phyloP scores from a whole-genome alignment of 2,329 filamentous ascomycete genomes.

The Grosmannia penicillata region DNA sequence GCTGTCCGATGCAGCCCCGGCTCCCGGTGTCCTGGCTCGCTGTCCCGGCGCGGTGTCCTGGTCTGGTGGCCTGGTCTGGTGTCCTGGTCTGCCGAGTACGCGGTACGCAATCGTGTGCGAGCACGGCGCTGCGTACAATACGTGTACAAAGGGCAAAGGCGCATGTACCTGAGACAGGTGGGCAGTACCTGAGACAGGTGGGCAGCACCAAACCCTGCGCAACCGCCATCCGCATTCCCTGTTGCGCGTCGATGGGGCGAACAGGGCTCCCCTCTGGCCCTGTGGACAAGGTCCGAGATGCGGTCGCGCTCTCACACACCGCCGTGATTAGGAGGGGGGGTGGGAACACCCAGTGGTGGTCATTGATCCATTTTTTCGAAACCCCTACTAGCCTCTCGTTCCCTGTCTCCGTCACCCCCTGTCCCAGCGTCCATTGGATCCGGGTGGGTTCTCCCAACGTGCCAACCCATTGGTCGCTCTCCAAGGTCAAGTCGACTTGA shows the following conservation, averaged over 20 bases:
- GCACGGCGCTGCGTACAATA: too few relatives aligned
- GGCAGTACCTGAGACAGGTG: not conserved
- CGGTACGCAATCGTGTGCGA: too few relatives aligned
- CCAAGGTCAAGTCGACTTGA: too few relatives aligned
- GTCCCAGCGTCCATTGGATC: constrained; percentile 36
- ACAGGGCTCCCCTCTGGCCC: not conserved
- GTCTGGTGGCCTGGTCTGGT: too few relatives aligned
- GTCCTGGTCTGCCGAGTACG: too few relatives aligned
- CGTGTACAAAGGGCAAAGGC: too few relatives aligned
- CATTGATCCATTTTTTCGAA: constrained; percentile 10
- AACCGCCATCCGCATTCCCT: not conserved
- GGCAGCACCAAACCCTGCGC: not conserved
- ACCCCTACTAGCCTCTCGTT: constrained; percentile 4
- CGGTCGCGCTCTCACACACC: constrained; percentile 4
- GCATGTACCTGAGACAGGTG: too few relatives aligned
- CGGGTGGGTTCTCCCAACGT: constrained; percentile 20
- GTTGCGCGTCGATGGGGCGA: not conserved
- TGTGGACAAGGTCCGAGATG: not conserved
- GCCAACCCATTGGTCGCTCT: constrained; percentile 29
- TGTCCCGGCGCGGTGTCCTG: too few relatives aligned
- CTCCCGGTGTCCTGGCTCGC: too few relatives aligned
- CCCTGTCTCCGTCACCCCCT: constrained; percentile 24
- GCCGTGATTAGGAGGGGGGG: constrained; percentile 7
- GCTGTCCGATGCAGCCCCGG: too few relatives aligned
- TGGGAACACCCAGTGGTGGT: constrained; percentile 1